These are phyloP conservation scores for Phytophthora cryptogea DNA, from an alignment of 352 stramenopile genomes.

Conservation along the genomic window DNA sequence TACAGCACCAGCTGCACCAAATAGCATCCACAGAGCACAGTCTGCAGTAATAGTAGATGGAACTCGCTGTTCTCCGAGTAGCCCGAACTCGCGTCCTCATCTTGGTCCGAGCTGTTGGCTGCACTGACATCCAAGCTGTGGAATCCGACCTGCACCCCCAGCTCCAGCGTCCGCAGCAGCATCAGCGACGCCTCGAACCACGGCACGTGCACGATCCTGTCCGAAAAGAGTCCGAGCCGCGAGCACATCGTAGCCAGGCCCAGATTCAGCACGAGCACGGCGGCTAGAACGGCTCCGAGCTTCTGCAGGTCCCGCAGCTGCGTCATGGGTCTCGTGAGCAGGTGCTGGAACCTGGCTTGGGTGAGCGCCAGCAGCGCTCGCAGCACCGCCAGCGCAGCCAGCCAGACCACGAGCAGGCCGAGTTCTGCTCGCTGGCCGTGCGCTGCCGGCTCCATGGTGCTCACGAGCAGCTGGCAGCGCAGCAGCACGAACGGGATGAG, in stretches of 20 bases:
- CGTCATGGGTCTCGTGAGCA: conserved; percentile 68
- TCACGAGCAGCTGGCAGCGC: conserved; percentile 72
- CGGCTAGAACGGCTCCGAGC: conserved; percentile 48
- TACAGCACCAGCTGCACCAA: conserved; percentile 74
- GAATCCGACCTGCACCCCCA: conserved; percentile 73
- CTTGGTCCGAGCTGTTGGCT: conserved; percentile 31
- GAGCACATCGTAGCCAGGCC: conserved; percentile 45
- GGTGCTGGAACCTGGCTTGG: conserved; percentile 67
- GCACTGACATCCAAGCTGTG: conserved; percentile 58
- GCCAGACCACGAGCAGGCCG: conserved; percentile 65
- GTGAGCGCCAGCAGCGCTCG: conserved; percentile 65
- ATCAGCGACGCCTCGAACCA: conserved; percentile 78
- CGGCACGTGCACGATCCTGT: conserved; percentile 65
- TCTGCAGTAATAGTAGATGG: conserved; percentile 69
- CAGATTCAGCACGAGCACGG: conserved; percentile 48
- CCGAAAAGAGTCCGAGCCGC: conserved; percentile 45
- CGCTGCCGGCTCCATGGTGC: conserved; percentile 55
- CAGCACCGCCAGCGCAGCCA: conserved; percentile 63
- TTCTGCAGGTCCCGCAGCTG: conserved; percentile 59
- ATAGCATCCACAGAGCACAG: conserved; percentile 59
- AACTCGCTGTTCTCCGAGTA: conserved; percentile 69
- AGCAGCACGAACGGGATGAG: conserved; percentile 80
- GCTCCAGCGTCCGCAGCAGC: conserved; percentile 66
- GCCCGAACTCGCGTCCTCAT: conserved; percentile 36
- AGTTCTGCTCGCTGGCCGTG: conserved; percentile 38